A percentile compares a stretch with the other conserved stretches of the same genome.
Evolutionary conservation across 78 protist species (phyloP).

Genomic region (Dictyostelium intermedium): DNA sequence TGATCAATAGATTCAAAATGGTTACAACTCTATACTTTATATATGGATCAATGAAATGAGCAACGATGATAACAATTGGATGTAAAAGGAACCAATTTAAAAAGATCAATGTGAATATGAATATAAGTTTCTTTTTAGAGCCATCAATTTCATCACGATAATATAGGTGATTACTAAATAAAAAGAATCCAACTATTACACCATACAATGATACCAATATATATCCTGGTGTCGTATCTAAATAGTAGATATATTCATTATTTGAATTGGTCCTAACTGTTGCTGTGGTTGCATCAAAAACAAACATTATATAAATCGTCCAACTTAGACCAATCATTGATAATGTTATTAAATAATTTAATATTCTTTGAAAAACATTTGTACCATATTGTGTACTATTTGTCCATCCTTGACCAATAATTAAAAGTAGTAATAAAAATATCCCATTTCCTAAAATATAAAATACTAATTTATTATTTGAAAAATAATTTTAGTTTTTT

Average conservation of each 20-base stretch:
- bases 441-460: constrained; percentile 4
- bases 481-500: neutral
- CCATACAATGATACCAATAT: constrained; percentile 24
- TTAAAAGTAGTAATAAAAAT: constrained; percentile 14
- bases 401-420: constrained; percentile 60
- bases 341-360: constrained; percentile 9
- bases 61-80: constrained; percentile 16
- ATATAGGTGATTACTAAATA: neutral
- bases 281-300: too few species aligned
- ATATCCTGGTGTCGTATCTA: constrained; percentile 62
- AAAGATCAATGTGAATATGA: neutral
- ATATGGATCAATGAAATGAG: constrained; percentile 62
- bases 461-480: neutral
- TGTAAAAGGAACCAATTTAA: constrained; percentile 18
- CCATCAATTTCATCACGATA: constrained; percentile 15
- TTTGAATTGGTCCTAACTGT: too few species aligned
- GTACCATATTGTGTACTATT: constrained; percentile 29
- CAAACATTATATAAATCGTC: neutral
- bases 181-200: constrained; percentile 15
- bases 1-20: neutral
- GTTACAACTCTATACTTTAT: constrained; percentile 10
- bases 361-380: constrained; percentile 1
- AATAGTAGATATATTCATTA: constrained; percentile 13
- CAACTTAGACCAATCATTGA: neutral
- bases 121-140: constrained; percentile 19